Conservation (phyloP, 306 rosid genomes). For the Glycine tomentella region DNA sequence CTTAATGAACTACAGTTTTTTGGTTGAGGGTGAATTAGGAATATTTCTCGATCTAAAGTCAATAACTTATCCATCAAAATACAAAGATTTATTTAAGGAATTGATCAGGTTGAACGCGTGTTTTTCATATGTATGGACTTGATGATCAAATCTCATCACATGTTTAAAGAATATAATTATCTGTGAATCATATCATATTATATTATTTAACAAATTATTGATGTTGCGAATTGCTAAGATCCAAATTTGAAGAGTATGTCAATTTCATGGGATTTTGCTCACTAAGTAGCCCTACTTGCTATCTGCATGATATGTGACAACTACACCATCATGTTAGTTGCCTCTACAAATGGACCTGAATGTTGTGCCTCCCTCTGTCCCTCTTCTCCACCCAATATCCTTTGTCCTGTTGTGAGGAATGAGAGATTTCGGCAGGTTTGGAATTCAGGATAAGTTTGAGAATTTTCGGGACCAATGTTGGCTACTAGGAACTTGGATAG, state of each 20-base stretch:
- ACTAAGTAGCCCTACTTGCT: slow-evolving; percentile 27
- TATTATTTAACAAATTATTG: not conserved
- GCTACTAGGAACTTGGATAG: slow-evolving; percentile 40
- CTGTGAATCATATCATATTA: not conserved
- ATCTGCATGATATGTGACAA: slow-evolving; percentile 42
- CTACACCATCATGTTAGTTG: slow-evolving; percentile 59
- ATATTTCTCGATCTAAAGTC: no score
- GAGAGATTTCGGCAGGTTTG: slow-evolving; percentile 35
- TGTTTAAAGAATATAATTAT: not conserved
- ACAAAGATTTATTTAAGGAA: no score
- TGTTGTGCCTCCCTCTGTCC: slow-evolving; percentile 39
- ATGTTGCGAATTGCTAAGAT: slow-evolving; percentile 34
- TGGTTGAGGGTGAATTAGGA: no score
- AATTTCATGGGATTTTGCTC: slow-evolving; percentile 41
- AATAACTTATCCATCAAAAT: no score
- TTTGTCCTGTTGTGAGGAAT: slow-evolving; percentile 42
- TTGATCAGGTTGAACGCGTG: no score
- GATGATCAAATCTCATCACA: no score
- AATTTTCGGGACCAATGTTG: slow-evolving; percentile 29
- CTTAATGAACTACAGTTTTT: no score
- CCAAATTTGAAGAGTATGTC: slow-evolving; percentile 43
- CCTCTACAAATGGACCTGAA: slow-evolving; percentile 45
- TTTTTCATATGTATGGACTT: no score
- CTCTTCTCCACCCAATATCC: slow-evolving; percentile 49
- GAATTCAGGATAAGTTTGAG: slow-evolving; percentile 38